Conservation (phyloP, 345 rosid genomes). For the Citropsis articulata region DNA sequence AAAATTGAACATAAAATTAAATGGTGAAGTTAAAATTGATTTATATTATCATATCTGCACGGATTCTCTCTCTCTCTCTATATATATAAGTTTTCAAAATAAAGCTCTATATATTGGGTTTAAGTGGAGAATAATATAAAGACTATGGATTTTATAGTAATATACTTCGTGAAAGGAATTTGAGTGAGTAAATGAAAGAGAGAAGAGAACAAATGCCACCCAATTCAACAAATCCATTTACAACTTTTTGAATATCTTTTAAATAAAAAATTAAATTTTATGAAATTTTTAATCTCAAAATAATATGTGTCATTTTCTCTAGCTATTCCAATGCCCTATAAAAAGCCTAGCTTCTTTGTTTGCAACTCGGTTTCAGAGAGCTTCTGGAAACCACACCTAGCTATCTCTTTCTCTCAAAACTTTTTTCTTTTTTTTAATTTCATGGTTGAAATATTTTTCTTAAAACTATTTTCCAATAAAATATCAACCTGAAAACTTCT, state of each 20-base stretch:
- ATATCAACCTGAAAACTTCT: neutral
- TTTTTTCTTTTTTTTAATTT: neutral
- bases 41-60: neutral
- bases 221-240: constrained; percentile 1
- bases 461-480: neutral
- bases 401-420: constrained; percentile 8
- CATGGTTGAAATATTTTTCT: neutral
- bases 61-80: neutral
- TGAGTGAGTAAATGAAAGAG: neutral
- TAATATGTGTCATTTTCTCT: neutral
- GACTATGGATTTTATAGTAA: constrained; percentile 25
- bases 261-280: too few species aligned
- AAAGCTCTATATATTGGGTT: neutral
- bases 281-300: neutral
- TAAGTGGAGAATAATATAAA: constrained; percentile 21
- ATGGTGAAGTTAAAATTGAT: neutral
- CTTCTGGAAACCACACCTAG: constrained; percentile 11
- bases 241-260: neutral
- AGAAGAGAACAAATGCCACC: constrained; percentile 24
- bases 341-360: constrained; percentile 15
- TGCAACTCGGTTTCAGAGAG: constrained; percentile 30
- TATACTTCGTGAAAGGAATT: constrained; percentile 10
- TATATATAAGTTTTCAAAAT: too few species aligned
- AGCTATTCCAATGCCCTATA: constrained; percentile 7
- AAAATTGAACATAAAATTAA: too few species aligned